A percentile compares a stretch with the other conserved stretches of the same genome.
These are phyloP conservation scores for Arthroderma uncinatum DNA, from an alignment of 2,329 filamentous ascomycete genomes.

Conservation along the genomic window DNA sequence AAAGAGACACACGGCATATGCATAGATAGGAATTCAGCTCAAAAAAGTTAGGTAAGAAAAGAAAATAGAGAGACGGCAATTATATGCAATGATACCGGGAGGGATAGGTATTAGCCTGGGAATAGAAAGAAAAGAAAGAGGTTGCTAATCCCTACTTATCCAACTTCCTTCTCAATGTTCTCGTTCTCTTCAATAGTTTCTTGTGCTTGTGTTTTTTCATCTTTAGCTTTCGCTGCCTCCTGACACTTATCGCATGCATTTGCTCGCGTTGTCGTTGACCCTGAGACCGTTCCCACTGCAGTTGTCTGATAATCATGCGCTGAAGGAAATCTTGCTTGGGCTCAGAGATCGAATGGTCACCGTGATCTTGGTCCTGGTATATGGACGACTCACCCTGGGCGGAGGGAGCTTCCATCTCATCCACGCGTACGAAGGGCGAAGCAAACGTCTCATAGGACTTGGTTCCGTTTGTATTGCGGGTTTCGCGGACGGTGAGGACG, in stretches of 20 bases:
- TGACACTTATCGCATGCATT: conserved; percentile 82
- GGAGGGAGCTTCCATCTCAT: conserved; percentile 30
- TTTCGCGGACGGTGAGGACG: conserved; percentile 44
- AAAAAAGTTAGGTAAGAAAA: background rate
- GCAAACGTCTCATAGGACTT: conserved; percentile 43
- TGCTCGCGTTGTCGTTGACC: conserved; percentile 29
- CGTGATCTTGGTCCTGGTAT: conserved; percentile 13
- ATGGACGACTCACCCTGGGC: conserved; percentile 22
- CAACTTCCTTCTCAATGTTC: conserved; percentile 76
- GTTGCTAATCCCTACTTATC: conserved; percentile 47
- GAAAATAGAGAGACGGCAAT: background rate
- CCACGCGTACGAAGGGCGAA: conserved; percentile 38
- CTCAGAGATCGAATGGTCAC: conserved; percentile 6
- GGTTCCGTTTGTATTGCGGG: conserved; percentile 39
- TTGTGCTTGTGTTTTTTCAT: conserved; percentile 99
- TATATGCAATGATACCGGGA: conserved; percentile 1
- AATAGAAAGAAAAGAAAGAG: background rate
- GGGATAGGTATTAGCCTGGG: background rate
- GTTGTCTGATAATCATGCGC: conserved; percentile 56
- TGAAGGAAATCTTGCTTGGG: conserved; percentile 37
- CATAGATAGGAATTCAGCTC: background rate
- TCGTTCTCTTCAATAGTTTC: conserved; percentile 91
- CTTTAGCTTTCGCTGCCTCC: conserved; percentile 83
- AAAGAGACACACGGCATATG: background rate
- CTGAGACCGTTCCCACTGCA: conserved; percentile 47